These are phyloP conservation scores for Kuraishia cidri DNA, from an alignment of 805 yeast species.

Conservation along the genomic window DNA sequence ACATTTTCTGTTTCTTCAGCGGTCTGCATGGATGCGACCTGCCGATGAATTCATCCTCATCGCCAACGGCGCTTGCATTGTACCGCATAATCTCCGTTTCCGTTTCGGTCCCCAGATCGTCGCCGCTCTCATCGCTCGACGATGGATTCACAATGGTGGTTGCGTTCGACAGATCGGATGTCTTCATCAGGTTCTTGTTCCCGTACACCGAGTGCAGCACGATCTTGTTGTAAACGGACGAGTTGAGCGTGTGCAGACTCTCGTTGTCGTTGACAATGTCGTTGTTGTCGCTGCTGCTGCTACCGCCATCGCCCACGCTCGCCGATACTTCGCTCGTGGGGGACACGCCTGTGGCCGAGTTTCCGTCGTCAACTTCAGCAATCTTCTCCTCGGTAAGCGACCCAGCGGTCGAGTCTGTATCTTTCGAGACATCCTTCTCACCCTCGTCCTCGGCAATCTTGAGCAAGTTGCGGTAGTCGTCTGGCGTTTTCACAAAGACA, in stretches of 20 bases:
- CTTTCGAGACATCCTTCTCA: neutral
- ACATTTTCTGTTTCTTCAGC: conserved; percentile 26
- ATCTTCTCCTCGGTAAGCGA: neutral
- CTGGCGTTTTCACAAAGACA: conserved; percentile 29
- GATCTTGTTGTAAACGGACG: conserved; percentile 27
- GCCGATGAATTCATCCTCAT: conserved; percentile 9
- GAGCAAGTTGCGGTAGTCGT: neutral
- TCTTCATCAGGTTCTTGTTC: neutral
- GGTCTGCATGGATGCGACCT: conserved; percentile 9
- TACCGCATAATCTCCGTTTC: conserved; percentile 5
- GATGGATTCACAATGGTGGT: neutral
- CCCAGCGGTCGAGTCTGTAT: neutral
- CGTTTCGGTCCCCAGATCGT: conserved; percentile 5
- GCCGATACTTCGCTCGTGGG: neutral
- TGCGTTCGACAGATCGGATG: neutral
- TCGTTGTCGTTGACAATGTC: conserved; percentile 9
- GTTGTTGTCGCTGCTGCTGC: too few species aligned
- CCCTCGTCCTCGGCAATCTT: neutral
- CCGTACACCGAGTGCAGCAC: conserved; percentile 14
- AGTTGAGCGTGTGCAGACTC: conserved; percentile 16
- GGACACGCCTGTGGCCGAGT: too few species aligned
- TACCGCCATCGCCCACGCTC: too few species aligned
- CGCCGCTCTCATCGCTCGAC: conserved; percentile 5
- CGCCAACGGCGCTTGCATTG: conserved; percentile 11
- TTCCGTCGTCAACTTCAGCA: neutral